Evolutionary conservation across 495 filamentous ascomycete genomes (phyloP), one percentile per base, ranked within the genome.

Genomic region (Ascodesmis nigricans): DNA sequence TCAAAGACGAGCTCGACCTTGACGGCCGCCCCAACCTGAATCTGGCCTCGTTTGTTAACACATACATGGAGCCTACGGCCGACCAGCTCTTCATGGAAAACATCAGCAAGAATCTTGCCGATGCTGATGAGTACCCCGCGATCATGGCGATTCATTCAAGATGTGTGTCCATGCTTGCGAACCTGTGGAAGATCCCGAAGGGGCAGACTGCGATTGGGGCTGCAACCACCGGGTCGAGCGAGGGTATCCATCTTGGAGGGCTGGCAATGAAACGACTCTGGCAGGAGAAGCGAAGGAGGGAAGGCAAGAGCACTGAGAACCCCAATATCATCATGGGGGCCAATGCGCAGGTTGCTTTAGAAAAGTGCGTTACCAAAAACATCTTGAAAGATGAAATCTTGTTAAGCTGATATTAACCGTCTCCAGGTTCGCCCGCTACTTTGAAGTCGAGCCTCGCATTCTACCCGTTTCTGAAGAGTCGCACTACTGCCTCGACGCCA

Each of bases 321-420:
- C 74, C 75, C 4, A 81, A 80, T 49, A 78, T 80, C 45, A 57
- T 80, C 40, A 78, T 81, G 73, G 75, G 75, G 1, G 61, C 71
- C 13, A 81, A 81, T 49, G 72, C 74, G 10, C 75, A 80, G 47
- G 75, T 79, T 4, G 74, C 74, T 2, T 58, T 81, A 17, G 70
- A 76, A 55, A 80, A 80, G 47, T 69, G 58, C 24, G 53, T 44
- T 21, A 7, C 8, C 18, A 21, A n/a, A 18, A 2, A 0, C 14
- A 26, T 3, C 14, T 10, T 9, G 13, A 20, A 24, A 9, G 13
- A 41, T 20, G n/a, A n/a, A n/a, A n/a, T n/a, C n/a, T n/a, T n/a
- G n/a, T n/a, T n/a, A n/a, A n/a, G n/a, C n/a, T n/a, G n/a, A n/a
- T n/a, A n/a, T n/a, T n/a, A n/a, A n/a, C n/a, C n/a, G n/a, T n/a